phyloP scores from a whole-genome alignment of 2,329 filamentous ascomycete genomes.

The Clonostachys rosea region DNA sequence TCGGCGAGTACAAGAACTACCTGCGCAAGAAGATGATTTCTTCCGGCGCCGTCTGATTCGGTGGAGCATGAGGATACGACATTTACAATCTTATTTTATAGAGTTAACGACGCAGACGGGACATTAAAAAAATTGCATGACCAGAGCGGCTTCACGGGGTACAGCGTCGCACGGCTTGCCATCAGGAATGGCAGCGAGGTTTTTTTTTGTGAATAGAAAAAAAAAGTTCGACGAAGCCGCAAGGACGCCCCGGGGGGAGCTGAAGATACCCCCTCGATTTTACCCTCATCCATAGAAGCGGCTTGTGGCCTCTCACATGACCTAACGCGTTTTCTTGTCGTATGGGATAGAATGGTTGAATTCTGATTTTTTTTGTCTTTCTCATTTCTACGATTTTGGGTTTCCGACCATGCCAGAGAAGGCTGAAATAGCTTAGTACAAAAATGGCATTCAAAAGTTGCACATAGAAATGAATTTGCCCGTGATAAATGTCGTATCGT shows the following conservation, averaged over 20 bases:
- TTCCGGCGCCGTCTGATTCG: conserved; percentile 74
- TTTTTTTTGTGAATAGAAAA: background rate
- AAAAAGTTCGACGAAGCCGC: background rate
- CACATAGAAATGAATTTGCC: too few species aligned
- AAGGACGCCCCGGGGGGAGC: background rate
- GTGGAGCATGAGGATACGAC: too few species aligned
- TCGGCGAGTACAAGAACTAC: conserved; percentile 96
- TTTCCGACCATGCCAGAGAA: background rate
- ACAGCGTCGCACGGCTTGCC: background rate
- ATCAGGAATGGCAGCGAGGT: background rate
- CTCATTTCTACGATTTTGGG: background rate
- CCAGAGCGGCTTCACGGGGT: background rate
- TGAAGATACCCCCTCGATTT: too few species aligned
- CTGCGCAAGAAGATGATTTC: conserved; percentile 98
- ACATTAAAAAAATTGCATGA: too few species aligned
- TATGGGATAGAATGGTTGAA: conserved; percentile 1
- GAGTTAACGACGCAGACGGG: too few species aligned
- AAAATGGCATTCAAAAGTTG: background rate
- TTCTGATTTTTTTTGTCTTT: background rate
- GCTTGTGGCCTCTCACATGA: background rate
- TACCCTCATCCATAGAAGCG: background rate
- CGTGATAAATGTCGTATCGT: too few species aligned
- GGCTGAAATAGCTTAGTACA: background rate
- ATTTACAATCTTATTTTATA: too few species aligned
- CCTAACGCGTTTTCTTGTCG: background rate